phyloP scores from a whole-genome alignment of 768 basidiomycete genomes.

The Infundibulicybe gibba region DNA sequence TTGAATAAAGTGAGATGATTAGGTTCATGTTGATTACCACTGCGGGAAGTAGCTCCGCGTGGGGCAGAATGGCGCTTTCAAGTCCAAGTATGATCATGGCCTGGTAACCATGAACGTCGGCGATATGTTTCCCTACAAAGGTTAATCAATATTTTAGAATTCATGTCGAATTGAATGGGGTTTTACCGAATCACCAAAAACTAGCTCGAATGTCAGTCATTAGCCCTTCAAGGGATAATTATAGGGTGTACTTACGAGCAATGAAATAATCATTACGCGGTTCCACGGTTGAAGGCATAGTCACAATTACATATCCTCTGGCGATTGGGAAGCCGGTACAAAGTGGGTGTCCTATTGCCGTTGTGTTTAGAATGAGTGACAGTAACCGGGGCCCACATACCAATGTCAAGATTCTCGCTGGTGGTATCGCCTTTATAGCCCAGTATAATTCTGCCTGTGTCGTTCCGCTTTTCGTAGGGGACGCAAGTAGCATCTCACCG shows the following conservation, averaged over 20 bases:
- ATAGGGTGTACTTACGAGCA: slow-evolving; percentile 32
- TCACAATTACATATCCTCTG: slow-evolving; percentile 33
- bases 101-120: slow-evolving; percentile 22
- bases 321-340: slow-evolving; percentile 35
- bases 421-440: slow-evolving; percentile 29
- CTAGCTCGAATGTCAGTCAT: slow-evolving; percentile 17
- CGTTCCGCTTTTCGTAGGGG: slow-evolving; percentile 28
- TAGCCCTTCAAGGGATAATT: neutral
- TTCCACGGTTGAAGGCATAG: slow-evolving; percentile 30
- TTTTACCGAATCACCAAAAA: slow-evolving; percentile 47
- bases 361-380: neutral
- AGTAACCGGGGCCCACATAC: slow-evolving; percentile 26
- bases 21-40: no score
- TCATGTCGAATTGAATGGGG: slow-evolving; percentile 5
- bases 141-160: neutral
- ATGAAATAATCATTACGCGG: slow-evolving; percentile 39
- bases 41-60: no score
- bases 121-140: slow-evolving; percentile 24
- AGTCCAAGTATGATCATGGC: no score
- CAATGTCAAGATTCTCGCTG: slow-evolving; percentile 46
- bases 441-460: slow-evolving; percentile 40
- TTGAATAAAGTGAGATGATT: no score
- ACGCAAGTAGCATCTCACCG: slow-evolving; percentile 28
- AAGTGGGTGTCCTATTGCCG: slow-evolving; percentile 36
- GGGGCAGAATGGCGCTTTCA: no score